Evolutionary conservation across 108 stramenopile genomes (phyloP).

Genomic region (Nitzschia palea): DNA sequence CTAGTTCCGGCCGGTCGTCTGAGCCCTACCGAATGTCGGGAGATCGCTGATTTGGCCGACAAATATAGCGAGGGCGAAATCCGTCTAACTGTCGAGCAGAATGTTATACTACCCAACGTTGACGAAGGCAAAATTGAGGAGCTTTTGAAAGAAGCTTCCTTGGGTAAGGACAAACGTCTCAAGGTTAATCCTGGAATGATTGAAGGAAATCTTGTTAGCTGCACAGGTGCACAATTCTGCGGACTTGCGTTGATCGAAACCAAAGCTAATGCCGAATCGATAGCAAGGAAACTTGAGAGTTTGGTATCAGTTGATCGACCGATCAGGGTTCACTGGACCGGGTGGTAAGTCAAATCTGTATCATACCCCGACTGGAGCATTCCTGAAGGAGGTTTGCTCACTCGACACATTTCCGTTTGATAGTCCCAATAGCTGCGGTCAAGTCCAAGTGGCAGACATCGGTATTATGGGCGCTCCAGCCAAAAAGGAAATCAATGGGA

Average conservation of each 20-base stretch:
- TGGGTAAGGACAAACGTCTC: conserved; percentile 54
- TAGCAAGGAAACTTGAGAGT: conserved; percentile 75
- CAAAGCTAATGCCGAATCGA: conserved; percentile 72
- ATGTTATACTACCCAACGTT: conserved; percentile 91
- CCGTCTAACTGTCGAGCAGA: conserved; percentile 95
- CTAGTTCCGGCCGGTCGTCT: conserved; percentile 86
- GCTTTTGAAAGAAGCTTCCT: conserved; percentile 59
- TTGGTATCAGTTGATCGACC: conserved; percentile 77
- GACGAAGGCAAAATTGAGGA: conserved; percentile 63
- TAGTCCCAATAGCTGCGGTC: conserved; percentile 93
- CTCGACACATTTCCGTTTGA: not conserved
- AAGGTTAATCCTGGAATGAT: conserved; percentile 75
- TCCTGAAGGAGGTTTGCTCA: not conserved
- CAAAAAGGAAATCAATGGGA: conserved; percentile 71
- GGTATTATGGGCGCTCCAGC: conserved; percentile 96
- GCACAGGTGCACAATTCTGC: conserved; percentile 96
- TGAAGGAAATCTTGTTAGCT: conserved; percentile 85
- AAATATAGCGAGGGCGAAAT: conserved; percentile 85
- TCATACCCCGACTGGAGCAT: not conserved
- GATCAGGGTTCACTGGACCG: conserved; percentile 95
- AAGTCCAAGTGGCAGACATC: conserved; percentile 94
- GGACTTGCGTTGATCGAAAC: conserved; percentile 91
- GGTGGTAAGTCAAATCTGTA: conserved; percentile 57
- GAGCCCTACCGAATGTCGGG: conserved; percentile 68
- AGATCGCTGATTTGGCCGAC: conserved; percentile 87